Evolutionary conservation across 345 rosid genomes (phyloP).

Genomic region (Psidium guajava): DNA sequence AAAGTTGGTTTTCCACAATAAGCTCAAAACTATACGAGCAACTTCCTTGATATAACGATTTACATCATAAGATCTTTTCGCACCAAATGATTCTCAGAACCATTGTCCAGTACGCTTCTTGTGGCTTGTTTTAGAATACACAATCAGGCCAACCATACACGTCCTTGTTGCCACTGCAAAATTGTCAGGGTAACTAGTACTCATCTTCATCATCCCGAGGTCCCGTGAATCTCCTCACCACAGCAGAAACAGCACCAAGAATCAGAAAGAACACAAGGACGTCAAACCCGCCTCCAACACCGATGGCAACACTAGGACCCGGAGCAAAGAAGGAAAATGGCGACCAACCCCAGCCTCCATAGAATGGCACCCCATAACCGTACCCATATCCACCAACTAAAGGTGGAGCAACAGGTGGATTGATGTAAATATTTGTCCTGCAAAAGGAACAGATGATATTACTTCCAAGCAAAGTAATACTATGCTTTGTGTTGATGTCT

Average conservation of each 20-base stretch:
- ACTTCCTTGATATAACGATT: background rate
- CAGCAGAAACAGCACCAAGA: slow-evolving; percentile 76
- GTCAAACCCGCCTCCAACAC: slow-evolving; percentile 83
- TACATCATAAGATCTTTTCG: background rate
- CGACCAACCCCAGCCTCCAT: slow-evolving; percentile 97
- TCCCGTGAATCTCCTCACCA: slow-evolving; percentile 45
- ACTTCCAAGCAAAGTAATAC: background rate
- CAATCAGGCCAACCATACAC: background rate
- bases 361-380: slow-evolving; percentile 62
- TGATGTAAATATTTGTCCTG: slow-evolving; percentile 88
- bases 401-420: slow-evolving; percentile 84
- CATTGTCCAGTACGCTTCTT: background rate
- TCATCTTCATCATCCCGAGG: slow-evolving; percentile 60
- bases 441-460: background rate
- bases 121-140: background rate
- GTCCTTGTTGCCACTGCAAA: background rate
- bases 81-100: background rate
- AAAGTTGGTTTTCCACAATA: background rate
- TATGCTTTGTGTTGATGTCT: background rate
- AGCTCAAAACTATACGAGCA: background rate
- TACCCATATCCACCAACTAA: slow-evolving; percentile 91
- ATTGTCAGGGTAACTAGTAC: slow-evolving; percentile 10
- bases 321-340: slow-evolving; percentile 88
- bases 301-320: slow-evolving; percentile 74
- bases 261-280: slow-evolving; percentile 47